Evolutionary conservation across 805 yeast genomes (phyloP).

Genomic region (Phaffomyces opuntiae): DNA sequence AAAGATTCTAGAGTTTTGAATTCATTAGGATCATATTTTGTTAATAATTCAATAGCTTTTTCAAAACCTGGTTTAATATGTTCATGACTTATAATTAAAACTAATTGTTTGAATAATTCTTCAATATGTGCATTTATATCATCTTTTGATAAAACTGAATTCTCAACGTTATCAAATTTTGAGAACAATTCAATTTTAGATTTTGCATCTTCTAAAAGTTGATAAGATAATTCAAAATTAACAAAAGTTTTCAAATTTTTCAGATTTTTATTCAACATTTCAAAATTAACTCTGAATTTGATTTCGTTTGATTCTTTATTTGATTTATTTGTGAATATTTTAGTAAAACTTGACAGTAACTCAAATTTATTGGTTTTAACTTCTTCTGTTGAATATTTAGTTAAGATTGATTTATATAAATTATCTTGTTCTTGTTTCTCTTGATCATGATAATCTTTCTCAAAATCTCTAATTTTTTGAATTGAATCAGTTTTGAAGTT

Average conservation of each 20-base stretch:
- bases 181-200: slow-evolving; percentile 53
- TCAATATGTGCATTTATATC: slow-evolving; percentile 35
- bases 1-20: slow-evolving; percentile 28
- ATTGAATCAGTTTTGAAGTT: slow-evolving; percentile 25
- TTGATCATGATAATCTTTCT: slow-evolving; percentile 21
- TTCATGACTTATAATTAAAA: slow-evolving; percentile 55
- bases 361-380: slow-evolving; percentile 39
- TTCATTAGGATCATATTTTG: slow-evolving; percentile 59
- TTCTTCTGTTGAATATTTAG: slow-evolving; percentile 30
- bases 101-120: slow-evolving; percentile 60
- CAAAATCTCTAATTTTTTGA: slow-evolving; percentile 22
- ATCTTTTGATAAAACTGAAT: slow-evolving; percentile 23
- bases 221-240: slow-evolving; percentile 72
- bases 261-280: slow-evolving; percentile 67
- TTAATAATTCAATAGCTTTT: slow-evolving; percentile 65
- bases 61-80: slow-evolving; percentile 84
- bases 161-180: slow-evolving; percentile 32
- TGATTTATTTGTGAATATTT: slow-evolving; percentile 42
- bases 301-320: slow-evolving; percentile 27
- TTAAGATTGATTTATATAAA: slow-evolving; percentile 32
- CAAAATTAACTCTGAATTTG: slow-evolving; percentile 75
- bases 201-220: slow-evolving; percentile 63
- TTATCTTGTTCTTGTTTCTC: slow-evolving; percentile 36
- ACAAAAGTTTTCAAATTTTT: slow-evolving; percentile 70
- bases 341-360: slow-evolving; percentile 56